Percentiles rank a stretch among this genome's conserved stretches.
phyloP scores from a whole-genome alignment of 202 grass and related monocot genomes.

The Carex sylvatica region DNA sequence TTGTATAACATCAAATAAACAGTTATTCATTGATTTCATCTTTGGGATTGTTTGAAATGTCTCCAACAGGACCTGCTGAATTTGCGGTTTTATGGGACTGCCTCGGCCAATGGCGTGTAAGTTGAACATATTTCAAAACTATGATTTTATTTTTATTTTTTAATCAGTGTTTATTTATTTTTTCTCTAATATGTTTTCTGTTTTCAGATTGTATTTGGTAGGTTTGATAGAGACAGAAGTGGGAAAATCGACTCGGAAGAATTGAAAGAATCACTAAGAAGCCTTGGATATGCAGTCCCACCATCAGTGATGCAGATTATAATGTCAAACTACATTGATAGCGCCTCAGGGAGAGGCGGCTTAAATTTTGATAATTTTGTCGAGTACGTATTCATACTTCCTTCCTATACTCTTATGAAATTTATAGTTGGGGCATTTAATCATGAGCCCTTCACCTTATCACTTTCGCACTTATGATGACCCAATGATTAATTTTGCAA shows the following conservation, averaged over 20 bases:
- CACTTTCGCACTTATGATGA: neutral
- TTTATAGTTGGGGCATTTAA: neutral
- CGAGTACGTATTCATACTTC: slow-evolving; percentile 47
- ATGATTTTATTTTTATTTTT: neutral
- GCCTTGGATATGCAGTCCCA: slow-evolving; percentile 71
- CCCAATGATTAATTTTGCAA: neutral
- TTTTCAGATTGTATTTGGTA: slow-evolving; percentile 66
- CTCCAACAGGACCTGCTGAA: slow-evolving; percentile 58
- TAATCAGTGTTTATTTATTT: neutral
- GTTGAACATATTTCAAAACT: neutral
- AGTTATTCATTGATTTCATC: neutral
- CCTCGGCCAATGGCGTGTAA: slow-evolving; percentile 89
- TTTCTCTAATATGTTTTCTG: neutral
- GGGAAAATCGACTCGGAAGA: slow-evolving; percentile 73
- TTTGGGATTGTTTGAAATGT: slow-evolving; percentile 13
- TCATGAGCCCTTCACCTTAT: neutral
- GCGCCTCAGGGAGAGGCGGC: slow-evolving; percentile 28
- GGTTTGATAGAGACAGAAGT: slow-evolving; percentile 68
- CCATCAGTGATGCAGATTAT: slow-evolving; percentile 65
- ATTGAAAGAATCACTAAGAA: slow-evolving; percentile 64
- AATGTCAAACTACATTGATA: slow-evolving; percentile 67
- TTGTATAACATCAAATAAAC: neutral
- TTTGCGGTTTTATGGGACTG: slow-evolving; percentile 79
- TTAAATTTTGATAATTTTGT: slow-evolving; percentile 87
- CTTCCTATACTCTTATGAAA: neutral